Base-by-base conservation (phyloP, 2,329 filamentous ascomycete genomes). In the Trichoderma breve region DNA sequence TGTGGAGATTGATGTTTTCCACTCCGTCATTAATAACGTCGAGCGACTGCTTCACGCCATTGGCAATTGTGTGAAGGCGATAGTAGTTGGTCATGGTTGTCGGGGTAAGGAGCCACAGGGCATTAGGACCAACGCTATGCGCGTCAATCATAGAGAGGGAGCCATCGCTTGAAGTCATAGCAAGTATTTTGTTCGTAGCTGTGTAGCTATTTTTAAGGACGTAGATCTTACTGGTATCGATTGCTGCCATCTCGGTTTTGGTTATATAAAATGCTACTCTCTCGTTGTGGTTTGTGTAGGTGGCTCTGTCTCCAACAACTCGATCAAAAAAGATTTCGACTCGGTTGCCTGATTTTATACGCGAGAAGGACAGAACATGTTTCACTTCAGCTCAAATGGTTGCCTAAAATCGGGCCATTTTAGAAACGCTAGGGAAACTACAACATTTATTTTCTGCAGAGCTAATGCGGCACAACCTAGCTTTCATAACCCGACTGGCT, bases 201-300 rank as follows among this genome's bases (percentile, higher is more conserved):
- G 65, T 68, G 32, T 28, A 68, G 51, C 65, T 58, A 1, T 68
- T 68, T 28, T 57, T 68, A 8, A 68, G 14, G 21, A 58, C 32
- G 1, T 68, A 68, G 4, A 57, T 15, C 15, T 11, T 26, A 1
- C 32, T 32, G 8, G 65, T 68, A 34, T 68, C 32, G 3, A 68
- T 58, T 57, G 51, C 4, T 9, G 51, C 51, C 65, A 68, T 68
- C 51, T 79, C 2, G 7, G n/a, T 12, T 43, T 39, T 65, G 28
- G 4, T 12, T 21, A 51, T 47, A 51, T 21, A 21, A 12, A n/a
- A 21, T 51, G 3, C 9, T 53, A 14, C 11, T 53, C 4, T 11
- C 14, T 8, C 5, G 39, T 7, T 24, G 21, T 53, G 1, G 14
- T 26, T 4, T 53, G 28, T 65, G 9, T 34, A 24, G n/a, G 1